Conservation (phyloP, 768 basidiomycete genomes). For the Brasilioporus rufonigricans region DNA sequence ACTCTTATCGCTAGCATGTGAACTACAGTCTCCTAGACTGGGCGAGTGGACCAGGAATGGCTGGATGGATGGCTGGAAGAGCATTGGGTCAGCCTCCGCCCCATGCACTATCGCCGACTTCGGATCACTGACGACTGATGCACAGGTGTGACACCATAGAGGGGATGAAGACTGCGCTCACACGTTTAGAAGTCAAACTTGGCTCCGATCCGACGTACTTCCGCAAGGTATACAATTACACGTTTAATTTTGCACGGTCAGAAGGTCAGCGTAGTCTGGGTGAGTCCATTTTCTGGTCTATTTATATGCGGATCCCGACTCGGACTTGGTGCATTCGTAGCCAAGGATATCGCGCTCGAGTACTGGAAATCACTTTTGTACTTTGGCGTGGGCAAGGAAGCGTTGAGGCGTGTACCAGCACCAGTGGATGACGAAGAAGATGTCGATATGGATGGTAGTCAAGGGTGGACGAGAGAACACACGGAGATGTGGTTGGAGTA, state of each 20-base stretch:
- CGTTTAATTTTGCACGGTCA: conserved; percentile 75
- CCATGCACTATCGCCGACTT: not conserved
- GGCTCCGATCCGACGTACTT: conserved; percentile 69
- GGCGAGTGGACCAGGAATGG: conserved; percentile 69
- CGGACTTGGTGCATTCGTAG: conserved; percentile 33
- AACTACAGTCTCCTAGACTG: conserved; percentile 71
- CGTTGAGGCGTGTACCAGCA: conserved; percentile 46
- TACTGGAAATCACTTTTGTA: conserved; percentile 80
- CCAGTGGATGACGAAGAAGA: conserved; percentile 45
- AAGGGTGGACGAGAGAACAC: conserved; percentile 63
- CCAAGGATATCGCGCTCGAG: conserved; percentile 65
- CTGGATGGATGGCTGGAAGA: conserved; percentile 83
- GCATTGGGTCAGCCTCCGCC: conserved; percentile 50
- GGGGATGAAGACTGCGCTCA: conserved; percentile 56
- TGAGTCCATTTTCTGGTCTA: conserved; percentile 36
- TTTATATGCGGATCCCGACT: not conserved
- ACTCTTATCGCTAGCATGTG: conserved; percentile 76
- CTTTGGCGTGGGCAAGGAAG: conserved; percentile 66
- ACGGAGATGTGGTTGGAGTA: conserved; percentile 80
- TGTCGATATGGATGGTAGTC: conserved; percentile 40
- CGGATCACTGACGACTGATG: conserved; percentile 4
- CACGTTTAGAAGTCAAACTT: conserved; percentile 55
- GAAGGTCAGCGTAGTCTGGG: conserved; percentile 82
- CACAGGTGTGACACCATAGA: conserved; percentile 63
- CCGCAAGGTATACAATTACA: conserved; percentile 71